phyloP scores from a whole-genome alignment of 257 asterid genomes.

The Verbena officinalis region DNA sequence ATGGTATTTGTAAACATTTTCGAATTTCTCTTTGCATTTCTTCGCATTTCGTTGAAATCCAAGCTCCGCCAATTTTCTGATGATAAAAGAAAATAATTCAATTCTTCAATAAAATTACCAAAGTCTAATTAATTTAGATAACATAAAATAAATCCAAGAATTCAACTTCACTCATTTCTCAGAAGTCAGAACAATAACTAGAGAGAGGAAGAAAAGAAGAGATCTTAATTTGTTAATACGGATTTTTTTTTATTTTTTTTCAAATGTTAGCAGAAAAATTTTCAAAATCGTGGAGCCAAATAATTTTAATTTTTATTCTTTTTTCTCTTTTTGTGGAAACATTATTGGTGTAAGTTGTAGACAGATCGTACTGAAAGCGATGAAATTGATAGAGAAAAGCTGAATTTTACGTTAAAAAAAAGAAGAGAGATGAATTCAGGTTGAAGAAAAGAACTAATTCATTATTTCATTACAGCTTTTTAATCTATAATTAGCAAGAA shows the following conservation, averaged over 20 bases:
- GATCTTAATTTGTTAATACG: too few relatives aligned
- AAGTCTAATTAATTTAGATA: not conserved
- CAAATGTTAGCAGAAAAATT: too few relatives aligned
- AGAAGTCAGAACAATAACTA: constrained; percentile 5
- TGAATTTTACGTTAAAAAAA: not conserved
- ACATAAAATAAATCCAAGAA: constrained; percentile 46
- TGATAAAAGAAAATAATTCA: constrained; percentile 24
- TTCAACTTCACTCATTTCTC: constrained; percentile 22
- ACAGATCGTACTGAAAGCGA: constrained; percentile 8
- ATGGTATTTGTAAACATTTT: constrained; percentile 90
- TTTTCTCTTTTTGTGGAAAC: constrained; percentile 2
- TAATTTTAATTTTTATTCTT: too few relatives aligned
- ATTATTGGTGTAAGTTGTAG: constrained; percentile 8
- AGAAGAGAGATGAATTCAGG: constrained; percentile 18
- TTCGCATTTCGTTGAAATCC: constrained; percentile 79
- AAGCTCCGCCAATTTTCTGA: constrained; percentile 95
- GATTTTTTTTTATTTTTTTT: too few relatives aligned
- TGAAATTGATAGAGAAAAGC: not conserved
- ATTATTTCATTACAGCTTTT: constrained; percentile 11
- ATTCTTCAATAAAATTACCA: constrained; percentile 23
- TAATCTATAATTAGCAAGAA: constrained; percentile 47
- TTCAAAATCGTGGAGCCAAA: not conserved
- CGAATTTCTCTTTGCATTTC: constrained; percentile 95
- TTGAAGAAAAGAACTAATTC: constrained; percentile 16
- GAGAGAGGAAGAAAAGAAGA: constrained; percentile 16